Conservation (phyloP, 495 filamentous ascomycete species). For the Xylaria castorea region DNA sequence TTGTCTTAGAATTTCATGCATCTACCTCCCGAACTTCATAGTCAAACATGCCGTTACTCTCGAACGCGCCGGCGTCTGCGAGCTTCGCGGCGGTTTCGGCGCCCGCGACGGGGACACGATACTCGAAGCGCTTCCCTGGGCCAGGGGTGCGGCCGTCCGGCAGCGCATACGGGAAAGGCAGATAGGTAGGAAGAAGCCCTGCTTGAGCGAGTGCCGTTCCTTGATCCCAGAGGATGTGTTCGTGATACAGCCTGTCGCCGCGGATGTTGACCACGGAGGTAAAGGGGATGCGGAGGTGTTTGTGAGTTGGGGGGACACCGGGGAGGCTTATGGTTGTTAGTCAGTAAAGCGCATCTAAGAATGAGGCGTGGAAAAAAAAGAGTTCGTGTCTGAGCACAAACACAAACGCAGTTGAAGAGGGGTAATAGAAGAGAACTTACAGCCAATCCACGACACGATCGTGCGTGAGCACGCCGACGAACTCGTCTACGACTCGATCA, state of each 20-base stretch:
- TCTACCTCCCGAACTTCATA: constrained; percentile 40
- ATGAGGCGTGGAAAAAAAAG: constrained; percentile 14
- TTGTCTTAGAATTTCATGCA: neutral
- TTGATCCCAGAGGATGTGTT: constrained; percentile 91
- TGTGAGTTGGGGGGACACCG: constrained; percentile 73
- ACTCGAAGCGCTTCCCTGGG: constrained; percentile 59
- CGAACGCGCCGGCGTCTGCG: constrained; percentile 63
- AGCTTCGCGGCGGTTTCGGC: constrained; percentile 70
- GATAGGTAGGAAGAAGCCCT: constrained; percentile 69
- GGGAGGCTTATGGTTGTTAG: constrained; percentile 56
- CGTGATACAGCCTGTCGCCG: constrained; percentile 76
- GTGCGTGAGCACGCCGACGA: constrained; percentile 71
- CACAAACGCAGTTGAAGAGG: neutral
- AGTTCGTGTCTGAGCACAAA: neutral
- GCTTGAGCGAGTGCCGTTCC: constrained; percentile 79
- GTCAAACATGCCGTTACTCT: constrained; percentile 70
- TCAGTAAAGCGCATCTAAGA: constrained; percentile 3
- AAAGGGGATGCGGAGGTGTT: constrained; percentile 71
- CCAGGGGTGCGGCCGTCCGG: constrained; percentile 48
- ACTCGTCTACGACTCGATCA: constrained; percentile 64
- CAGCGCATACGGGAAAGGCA: constrained; percentile 62
- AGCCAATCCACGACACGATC: constrained; percentile 79
- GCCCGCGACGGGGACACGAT: constrained; percentile 73
- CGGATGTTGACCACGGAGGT: constrained; percentile 78
- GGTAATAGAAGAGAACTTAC: constrained; percentile 34